Evolutionary conservation across 139 green algal genomes (phyloP), one percentile per base, ranked within the genome.

Genomic region (Chlorella sp.): DNA sequence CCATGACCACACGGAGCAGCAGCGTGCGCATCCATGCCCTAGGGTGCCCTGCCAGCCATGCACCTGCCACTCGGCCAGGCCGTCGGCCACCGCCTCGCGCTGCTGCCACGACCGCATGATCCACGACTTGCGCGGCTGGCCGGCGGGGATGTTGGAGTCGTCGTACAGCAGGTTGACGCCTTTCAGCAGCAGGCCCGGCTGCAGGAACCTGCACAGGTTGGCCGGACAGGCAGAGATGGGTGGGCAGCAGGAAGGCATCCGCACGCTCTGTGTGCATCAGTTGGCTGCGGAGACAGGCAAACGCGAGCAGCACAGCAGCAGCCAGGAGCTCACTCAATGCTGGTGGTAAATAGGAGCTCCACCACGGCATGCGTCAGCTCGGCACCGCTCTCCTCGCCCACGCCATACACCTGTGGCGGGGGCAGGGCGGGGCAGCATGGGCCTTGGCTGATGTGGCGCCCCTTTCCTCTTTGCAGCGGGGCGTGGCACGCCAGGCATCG

Each of bases 151-250:
- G 65, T 47, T 83, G 34, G 34, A 55, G 38, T 81, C 78, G 34
- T 85, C 83, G 55, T 86, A 86, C 38, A 88, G 20, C 71, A 79
- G 68, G 62, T 74, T 87, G 18, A 91, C 80, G 26, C 84, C 94
- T 79, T 95, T 87, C 30, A 97, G 92, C 70, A 97, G 89, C 78
- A 97, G 81, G 32, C 94, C 95, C 3, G 95, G 92, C 85, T 98
- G 94, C 68, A 98, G 89, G 84, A 97, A 98, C 38, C 70, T 76
- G 70, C 51, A 51, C 6, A 51, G 44, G 15, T 32, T 36, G 64
- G 6, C n/a, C 17, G 34, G 0, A 34, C 36, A 47, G 17, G 67
- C 13, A 47, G n/a, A 3, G 1, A 41, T 26, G 26, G 26, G 2
- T 36, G 11, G 26, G 72, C 3, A n/a, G 44, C 12, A 6, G n/a